Evolutionary conservation across 768 basidiomycete species (phyloP).

Genomic region (Tricholoma sp.): DNA sequence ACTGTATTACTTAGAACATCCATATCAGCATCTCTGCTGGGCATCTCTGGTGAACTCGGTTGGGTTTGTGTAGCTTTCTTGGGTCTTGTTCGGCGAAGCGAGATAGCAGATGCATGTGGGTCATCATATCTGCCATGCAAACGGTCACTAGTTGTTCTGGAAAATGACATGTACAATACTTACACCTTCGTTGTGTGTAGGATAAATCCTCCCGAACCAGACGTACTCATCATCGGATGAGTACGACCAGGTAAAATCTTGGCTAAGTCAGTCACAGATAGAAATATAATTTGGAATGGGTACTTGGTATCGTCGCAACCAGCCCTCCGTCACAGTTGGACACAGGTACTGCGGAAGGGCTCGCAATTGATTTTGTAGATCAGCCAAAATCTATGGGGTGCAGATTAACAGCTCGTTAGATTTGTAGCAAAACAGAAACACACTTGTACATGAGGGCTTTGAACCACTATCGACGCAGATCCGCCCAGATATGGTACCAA

Average conservation of each 20-base stretch:
- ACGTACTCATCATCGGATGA: conserved; percentile 91
- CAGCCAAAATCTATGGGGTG: conserved; percentile 57
- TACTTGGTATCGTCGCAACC: conserved; percentile 86
- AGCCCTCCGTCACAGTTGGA: conserved; percentile 79
- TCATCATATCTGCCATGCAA: conserved; percentile 53
- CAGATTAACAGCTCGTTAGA: background rate
- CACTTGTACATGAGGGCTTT: conserved; percentile 76
- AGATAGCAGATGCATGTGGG: conserved; percentile 49
- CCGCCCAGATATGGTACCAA: conserved; percentile 77
- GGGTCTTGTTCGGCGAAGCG: conserved; percentile 39
- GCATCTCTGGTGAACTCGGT: background rate
- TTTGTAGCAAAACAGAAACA: background rate
- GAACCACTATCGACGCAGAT: conserved; percentile 81
- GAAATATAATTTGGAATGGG: background rate
- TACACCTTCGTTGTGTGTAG: conserved; percentile 87
- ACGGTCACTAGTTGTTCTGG: background rate
- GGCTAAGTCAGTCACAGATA: background rate
- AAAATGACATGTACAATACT: conserved; percentile 4
- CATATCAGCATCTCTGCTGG: conserved; percentile 2
- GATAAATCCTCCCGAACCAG: conserved; percentile 85
- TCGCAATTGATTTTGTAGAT: conserved; percentile 70
- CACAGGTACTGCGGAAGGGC: conserved; percentile 63
- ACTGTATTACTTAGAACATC: conserved; percentile 8
- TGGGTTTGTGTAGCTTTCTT: conserved; percentile 25
- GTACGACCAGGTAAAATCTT: conserved; percentile 90